Evolutionary conservation across 192 early-diverging fungal genomes (phyloP).

Genomic region (Backusella morwellensis): DNA sequence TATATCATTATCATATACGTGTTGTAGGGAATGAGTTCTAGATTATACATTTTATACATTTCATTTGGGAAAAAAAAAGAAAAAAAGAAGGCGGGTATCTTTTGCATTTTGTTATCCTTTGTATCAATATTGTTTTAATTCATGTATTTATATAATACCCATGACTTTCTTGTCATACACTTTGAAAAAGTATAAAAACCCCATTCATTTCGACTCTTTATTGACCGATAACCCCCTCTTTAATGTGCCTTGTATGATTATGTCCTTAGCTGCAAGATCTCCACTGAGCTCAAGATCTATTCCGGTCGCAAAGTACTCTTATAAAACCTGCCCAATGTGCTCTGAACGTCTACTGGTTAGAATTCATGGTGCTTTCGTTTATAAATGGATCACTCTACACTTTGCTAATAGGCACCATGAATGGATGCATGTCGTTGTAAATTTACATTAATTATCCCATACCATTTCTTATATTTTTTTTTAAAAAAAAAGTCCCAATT

Average conservation of each 20-base stretch:
- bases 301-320: conserved; percentile 17
- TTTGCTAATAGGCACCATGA: conserved; percentile 32
- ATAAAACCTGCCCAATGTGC: conserved; percentile 33
- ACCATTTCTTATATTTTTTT: not conserved
- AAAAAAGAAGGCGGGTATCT: not conserved
- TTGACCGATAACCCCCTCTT: not conserved
- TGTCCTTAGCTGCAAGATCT: conserved; percentile 5
- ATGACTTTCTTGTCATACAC: not conserved
- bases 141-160: not conserved
- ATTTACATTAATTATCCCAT: conserved; percentile 18
- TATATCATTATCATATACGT: not conserved
- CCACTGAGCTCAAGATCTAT: not conserved
- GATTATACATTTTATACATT: not conserved
- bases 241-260: not conserved
- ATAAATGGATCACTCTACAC: conserved; percentile 38
- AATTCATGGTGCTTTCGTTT: conserved; percentile 34
- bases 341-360: conserved; percentile 32
- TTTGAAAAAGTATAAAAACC: not conserved
- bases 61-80: not conserved
- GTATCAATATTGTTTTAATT: not conserved
- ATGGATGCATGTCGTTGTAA: conserved; percentile 34
- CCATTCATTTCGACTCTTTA: not conserved
- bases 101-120: not conserved
- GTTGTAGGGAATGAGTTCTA: not conserved
- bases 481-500: not conserved